Evolutionary conservation across 768 basidiomycete species (phyloP), one percentile per base, ranked within the genome.

Genomic region (Stropharia rugosoannulata): DNA sequence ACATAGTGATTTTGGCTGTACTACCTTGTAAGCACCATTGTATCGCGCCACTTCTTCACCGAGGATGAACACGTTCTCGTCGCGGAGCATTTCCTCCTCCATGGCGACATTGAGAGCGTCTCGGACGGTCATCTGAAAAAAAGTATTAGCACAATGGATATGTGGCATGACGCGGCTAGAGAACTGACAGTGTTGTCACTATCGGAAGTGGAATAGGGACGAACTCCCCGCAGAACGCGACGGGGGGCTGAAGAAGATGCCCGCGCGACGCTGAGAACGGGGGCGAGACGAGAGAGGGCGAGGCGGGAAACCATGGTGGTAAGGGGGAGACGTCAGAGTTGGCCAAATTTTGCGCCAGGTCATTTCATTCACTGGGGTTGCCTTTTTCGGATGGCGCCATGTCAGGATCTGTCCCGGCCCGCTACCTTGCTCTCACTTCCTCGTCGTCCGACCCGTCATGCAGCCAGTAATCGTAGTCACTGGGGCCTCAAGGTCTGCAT

Each of bases 1-100:
- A 22, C 49, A 36, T 43, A 8, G 22, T 27, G 18, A 38, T 56
- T 15, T 41, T 19, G 10, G 9, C 39, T 32, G 7, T 10, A 7
- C 9, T 59, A 90, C 92, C 83, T 95, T 95, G 84, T 95, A 95
- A 60, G 94, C 94, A 73, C 93, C 93, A 69, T 99, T 98, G 79
- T 99, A 99, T 63, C 93, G 86, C 48, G 96, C 96, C 58, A 99
- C 97, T 70, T 99, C 97, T 75, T 99, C 97, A 56, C 97, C 97
- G 59, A 99, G 73, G 65, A 99, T 75, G 74, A 96, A 99, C 40
- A 99, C 97, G 36, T 78, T 88, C 70, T 95, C 91, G 73, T 99
- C 97, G 43, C 93, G 87, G 64, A 87, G 71, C 97, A 99, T 98
- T 77, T 99, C 97, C 76, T 99, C 97, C 77, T 98, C 97, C 92